These are phyloP conservation scores for Euphorbia schlechtendalii DNA, from an alignment of 441 rosid genomes.

Conservation along the genomic window DNA sequence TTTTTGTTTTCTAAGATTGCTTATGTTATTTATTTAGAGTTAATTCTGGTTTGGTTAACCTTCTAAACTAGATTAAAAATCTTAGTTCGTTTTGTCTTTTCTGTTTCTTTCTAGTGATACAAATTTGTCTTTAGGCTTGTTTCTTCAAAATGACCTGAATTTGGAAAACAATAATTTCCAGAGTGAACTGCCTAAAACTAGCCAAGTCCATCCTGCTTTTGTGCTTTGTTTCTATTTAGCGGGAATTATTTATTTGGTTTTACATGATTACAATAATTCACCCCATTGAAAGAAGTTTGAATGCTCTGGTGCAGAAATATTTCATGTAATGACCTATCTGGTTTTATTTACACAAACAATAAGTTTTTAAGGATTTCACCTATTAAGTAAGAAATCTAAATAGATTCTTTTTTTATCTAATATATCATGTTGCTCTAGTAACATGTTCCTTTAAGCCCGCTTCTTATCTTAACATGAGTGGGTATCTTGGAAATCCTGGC, in stretches of 20 bases:
- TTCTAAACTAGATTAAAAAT: no score
- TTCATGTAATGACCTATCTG: conserved; percentile 71
- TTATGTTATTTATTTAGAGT: no score
- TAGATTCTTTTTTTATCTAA: background rate
- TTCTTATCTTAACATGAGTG: background rate
- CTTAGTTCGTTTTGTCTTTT: no score
- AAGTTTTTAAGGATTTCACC: conserved; percentile 70
- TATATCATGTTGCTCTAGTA: background rate
- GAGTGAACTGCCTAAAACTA: conserved; percentile 71
- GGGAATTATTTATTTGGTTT: background rate
- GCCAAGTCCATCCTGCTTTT: conserved; percentile 26
- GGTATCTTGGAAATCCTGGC: no score
- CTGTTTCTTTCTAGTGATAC: conserved; percentile 17
- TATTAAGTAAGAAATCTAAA: conserved; percentile 40
- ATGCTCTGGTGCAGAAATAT: conserved; percentile 48
- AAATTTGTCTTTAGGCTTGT: conserved; percentile 26
- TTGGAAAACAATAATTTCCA: conserved; percentile 72
- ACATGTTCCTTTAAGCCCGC: background rate
- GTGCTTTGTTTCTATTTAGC: background rate
- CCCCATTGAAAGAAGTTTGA: conserved; percentile 2
- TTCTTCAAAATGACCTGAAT: conserved; percentile 11
- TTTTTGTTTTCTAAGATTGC: no score
- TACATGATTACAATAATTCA: conserved; percentile 7
- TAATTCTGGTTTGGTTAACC: no score
- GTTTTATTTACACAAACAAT: conserved; percentile 64